Evolutionary conservation across 2,329 filamentous ascomycete species (phyloP).

Genomic region (Colletotrichum sp.): DNA sequence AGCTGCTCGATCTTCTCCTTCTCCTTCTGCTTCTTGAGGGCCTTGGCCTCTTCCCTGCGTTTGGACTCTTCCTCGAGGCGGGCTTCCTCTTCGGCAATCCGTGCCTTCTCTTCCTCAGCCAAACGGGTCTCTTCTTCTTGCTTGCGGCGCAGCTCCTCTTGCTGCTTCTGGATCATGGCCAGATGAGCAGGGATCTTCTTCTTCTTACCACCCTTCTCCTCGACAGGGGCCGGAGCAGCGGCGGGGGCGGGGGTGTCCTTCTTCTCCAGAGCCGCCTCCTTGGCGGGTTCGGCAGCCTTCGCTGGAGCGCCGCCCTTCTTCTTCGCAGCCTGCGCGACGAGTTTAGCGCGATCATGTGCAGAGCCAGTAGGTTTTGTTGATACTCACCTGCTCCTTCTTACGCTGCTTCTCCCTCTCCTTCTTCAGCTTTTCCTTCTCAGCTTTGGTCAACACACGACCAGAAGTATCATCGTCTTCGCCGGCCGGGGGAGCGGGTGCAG

Average conservation of each 20-base stretch:
- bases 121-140: slow-evolving; percentile 68
- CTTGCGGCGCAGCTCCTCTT: slow-evolving; percentile 73
- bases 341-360: background rate
- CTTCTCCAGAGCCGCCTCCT: slow-evolving; percentile 49
- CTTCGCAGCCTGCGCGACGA: slow-evolving; percentile 73
- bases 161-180: slow-evolving; percentile 78
- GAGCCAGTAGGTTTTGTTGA: background rate
- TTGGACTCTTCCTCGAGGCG: slow-evolving; percentile 70
- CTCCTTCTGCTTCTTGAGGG: slow-evolving; percentile 83
- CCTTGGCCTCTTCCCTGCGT: slow-evolving; percentile 74
- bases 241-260: slow-evolving; percentile 46
- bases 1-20: slow-evolving; percentile 86
- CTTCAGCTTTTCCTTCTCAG: slow-evolving; percentile 97
- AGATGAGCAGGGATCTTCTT: slow-evolving; percentile 88
- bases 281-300: slow-evolving; percentile 59
- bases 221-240: slow-evolving; percentile 38
- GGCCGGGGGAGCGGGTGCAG: slow-evolving; percentile 41
- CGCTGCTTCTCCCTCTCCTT: slow-evolving; percentile 98
- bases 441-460: slow-evolving; percentile 87
- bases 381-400: slow-evolving; percentile 92
- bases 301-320: slow-evolving; percentile 64
- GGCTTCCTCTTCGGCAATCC: slow-evolving; percentile 69
- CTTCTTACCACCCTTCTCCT: slow-evolving; percentile 69
- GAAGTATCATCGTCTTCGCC: slow-evolving; percentile 57
- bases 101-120: slow-evolving; percentile 68